Conservation (phyloP, 2,329 filamentous ascomycete species). For the Fusarium pilosicola region DNA sequence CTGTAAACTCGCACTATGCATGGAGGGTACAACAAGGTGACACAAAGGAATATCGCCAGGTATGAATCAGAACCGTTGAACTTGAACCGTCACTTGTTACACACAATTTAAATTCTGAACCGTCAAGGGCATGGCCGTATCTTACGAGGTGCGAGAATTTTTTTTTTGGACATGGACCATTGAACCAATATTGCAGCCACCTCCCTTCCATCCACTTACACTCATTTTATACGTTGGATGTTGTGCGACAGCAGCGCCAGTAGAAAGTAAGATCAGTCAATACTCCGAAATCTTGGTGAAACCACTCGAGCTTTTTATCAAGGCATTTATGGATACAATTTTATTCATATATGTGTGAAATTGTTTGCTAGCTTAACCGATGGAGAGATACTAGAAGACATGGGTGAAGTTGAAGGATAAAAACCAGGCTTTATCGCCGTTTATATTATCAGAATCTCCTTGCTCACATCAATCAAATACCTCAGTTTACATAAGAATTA, state of each 20-base stretch:
- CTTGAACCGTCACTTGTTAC: conserved; percentile 5
- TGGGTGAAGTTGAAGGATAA: not conserved
- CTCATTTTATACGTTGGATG: conserved; percentile 21
- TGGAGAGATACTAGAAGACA: not conserved
- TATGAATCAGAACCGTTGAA: conserved; percentile 10
- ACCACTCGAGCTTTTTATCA: conserved; percentile 6
- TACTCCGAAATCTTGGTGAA: conserved; percentile 21
- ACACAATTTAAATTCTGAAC: not conserved
- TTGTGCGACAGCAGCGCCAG: conserved; percentile 31
- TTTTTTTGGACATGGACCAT: conserved; percentile 12
- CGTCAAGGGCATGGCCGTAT: not conserved
- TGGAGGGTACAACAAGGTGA: not conserved
- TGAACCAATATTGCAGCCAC: conserved; percentile 21
- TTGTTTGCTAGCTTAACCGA: not conserved
- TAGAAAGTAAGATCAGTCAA: conserved; percentile 27
- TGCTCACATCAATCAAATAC: not conserved
- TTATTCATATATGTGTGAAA: not conserved
- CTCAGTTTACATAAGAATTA: not conserved
- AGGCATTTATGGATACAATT: not conserved
- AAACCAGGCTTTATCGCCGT: not conserved
- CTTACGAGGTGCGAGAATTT: not conserved
- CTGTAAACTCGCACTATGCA: conserved; percentile 16
- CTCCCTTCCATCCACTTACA: conserved; percentile 13
- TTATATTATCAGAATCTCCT: not conserved
- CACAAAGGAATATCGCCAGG: not conserved